Percentiles rank a stretch among this genome's conserved stretches.
These are phyloP conservation scores for Phialophora tarda DNA, from an alignment of 2,329 filamentous ascomycete species.

Conservation along the genomic window DNA sequence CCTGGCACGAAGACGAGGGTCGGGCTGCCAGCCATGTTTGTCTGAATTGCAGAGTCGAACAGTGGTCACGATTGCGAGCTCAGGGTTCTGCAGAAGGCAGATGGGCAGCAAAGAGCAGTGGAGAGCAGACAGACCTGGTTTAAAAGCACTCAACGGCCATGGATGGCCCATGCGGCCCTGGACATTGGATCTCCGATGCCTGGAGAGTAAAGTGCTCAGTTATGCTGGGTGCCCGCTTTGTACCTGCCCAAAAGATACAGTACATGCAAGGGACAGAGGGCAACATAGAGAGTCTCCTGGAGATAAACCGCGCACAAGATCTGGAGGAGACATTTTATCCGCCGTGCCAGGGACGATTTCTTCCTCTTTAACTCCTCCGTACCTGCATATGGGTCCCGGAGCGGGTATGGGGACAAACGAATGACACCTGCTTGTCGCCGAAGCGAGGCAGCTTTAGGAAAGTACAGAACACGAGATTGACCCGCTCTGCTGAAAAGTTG, in stretches of 20 bases:
- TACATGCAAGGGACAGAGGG: neutral
- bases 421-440: neutral
- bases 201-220: neutral
- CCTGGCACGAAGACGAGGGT: constrained; percentile 57
- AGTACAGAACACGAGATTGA: constrained; percentile 15
- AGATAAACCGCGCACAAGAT: neutral
- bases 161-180: neutral
- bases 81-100: neutral
- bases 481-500: neutral
- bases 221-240: constrained; percentile 3
- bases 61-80: too few relatives aligned
- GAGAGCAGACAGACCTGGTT: neutral
- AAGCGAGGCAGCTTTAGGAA: constrained; percentile 7
- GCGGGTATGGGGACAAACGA: neutral
- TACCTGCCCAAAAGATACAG: constrained; percentile 9
- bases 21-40: constrained; percentile 32
- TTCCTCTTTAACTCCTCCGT: neutral
- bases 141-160: neutral
- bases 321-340: neutral
- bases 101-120: neutral
- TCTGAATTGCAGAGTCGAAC: neutral
- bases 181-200: neutral
- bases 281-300: too few relatives aligned
- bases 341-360: neutral
- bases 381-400: neutral